Evolutionary conservation across 352 stramenopile species (phyloP).

Genomic region (Pythium dissotocum): DNA sequence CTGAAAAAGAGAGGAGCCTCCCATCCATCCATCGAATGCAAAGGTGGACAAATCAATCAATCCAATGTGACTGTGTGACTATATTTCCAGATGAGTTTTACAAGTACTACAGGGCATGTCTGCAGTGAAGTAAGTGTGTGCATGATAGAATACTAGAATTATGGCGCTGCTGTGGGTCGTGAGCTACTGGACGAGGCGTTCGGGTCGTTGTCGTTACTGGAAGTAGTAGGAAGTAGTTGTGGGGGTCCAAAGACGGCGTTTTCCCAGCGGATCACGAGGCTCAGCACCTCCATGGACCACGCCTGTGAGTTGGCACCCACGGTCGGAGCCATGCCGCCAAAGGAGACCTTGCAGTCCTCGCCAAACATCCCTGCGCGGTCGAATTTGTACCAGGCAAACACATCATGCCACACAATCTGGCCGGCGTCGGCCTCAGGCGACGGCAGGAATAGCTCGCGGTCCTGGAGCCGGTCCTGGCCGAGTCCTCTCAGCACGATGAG

Average conservation of each 20-base stretch:
- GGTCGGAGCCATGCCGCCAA: conserved; percentile 36
- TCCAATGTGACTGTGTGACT: background rate
- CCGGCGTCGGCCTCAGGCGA: conserved; percentile 7
- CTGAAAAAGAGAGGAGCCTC: no score
- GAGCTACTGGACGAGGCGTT: background rate
- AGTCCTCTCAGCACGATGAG: conserved; percentile 35
- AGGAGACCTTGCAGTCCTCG: conserved; percentile 35
- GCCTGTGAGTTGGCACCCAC: conserved; percentile 41
- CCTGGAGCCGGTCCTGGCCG: conserved; percentile 33
- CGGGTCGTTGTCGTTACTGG: background rate
- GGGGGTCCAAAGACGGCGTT: conserved; percentile 34
- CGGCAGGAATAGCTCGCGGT: conserved; percentile 27
- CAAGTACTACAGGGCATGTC: background rate
- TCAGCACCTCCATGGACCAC: conserved; percentile 46
- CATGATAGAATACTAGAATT: background rate
- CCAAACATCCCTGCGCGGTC: conserved; percentile 32
- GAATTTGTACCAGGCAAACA: conserved; percentile 37
- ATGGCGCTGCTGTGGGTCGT: background rate
- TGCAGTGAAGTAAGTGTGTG: background rate
- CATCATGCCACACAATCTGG: conserved; percentile 30
- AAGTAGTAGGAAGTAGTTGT: conserved; percentile 1
- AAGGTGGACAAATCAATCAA: no score
- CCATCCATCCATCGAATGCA: no score
- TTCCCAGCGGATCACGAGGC: conserved; percentile 46
- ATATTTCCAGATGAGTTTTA: background rate